A percentile compares a stretch with the other conserved stretches of the same genome.
These are phyloP conservation scores for Malassezia sympodialis DNA, from an alignment of 1,284 basidiomycete species.

Conservation along the genomic window DNA sequence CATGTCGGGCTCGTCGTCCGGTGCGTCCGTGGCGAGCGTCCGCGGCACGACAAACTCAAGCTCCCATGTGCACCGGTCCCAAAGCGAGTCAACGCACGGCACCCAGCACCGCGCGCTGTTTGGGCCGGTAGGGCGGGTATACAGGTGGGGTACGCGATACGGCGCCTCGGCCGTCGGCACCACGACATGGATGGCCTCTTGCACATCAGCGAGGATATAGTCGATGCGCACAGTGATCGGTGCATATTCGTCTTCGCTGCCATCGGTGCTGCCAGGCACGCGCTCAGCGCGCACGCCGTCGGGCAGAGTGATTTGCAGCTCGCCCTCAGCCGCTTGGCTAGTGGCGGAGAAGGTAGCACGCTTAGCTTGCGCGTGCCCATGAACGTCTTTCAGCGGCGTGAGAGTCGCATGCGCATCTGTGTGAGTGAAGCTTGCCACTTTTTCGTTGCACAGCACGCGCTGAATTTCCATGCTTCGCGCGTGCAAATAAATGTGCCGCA, in stretches of 20 bases:
- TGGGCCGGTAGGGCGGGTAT: conserved; percentile 74
- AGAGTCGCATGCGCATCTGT: conserved; percentile 66
- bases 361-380: conserved; percentile 85
- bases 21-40: conserved; percentile 38
- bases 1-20: conserved; percentile 31
- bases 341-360: conserved; percentile 79
- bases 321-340: conserved; percentile 82
- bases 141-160: conserved; percentile 74
- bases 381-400: conserved; percentile 60
- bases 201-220: conserved; percentile 69
- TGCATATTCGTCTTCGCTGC: conserved; percentile 56
- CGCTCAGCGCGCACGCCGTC: conserved; percentile 15
- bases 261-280: conserved; percentile 20
- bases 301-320: conserved; percentile 80
- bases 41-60: conserved; percentile 89
- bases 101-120: conserved; percentile 93
- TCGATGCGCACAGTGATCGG: conserved; percentile 67
- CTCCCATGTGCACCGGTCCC: conserved; percentile 98
- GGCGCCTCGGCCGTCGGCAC: conserved; percentile 68
- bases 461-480: conserved; percentile 73
- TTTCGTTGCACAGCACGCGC: conserved; percentile 56
- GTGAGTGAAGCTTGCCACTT: conserved; percentile 61
- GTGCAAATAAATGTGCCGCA: conserved; percentile 72
- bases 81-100: conserved; percentile 85
- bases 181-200: conserved; percentile 77